Conservation (phyloP, 129 eudicot genomes). For the Kitagawia praeruptora region DNA sequence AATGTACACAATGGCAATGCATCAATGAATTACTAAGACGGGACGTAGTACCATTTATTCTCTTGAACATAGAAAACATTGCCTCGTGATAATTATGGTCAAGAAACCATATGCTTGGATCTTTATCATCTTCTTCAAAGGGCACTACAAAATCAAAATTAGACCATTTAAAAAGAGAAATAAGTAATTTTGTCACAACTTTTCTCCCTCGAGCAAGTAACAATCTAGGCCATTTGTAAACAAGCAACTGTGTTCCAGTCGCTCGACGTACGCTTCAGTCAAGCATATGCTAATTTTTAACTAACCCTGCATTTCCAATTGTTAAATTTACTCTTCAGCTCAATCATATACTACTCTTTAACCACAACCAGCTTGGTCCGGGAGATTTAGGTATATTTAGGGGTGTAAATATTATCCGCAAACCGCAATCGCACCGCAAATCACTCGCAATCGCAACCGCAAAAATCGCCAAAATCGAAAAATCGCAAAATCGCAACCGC, state of each 20-base stretch:
- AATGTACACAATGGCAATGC: background rate
- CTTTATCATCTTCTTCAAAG: slow-evolving; percentile 96
- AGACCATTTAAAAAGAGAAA: slow-evolving; percentile 9
- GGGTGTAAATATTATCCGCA: too few species aligned
- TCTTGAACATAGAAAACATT: slow-evolving; percentile 96
- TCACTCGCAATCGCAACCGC: too few species aligned
- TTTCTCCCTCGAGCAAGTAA: background rate
- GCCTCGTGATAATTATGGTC: slow-evolving; percentile 98
- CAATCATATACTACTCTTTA: background rate
- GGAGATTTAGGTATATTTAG: background rate
- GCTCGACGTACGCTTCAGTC: background rate
- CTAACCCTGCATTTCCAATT: background rate
- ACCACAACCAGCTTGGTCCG: background rate
- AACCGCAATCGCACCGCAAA: too few species aligned
- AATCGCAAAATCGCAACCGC: too few species aligned
- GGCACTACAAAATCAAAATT: slow-evolving; percentile 53
- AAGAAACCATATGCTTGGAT: slow-evolving; percentile 97
- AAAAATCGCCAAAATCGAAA: too few species aligned
- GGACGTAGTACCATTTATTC: slow-evolving; percentile 66
- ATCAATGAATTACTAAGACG: background rate
- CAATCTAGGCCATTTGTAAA: background rate
- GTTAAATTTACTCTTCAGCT: background rate
- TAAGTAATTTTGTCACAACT: background rate
- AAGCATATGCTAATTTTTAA: background rate
- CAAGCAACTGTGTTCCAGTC: background rate